A percentile compares a stretch with the other conserved stretches of the same genome.
Conservation (phyloP, 345 rosid species). For the Sisymbrium irio region DNA sequence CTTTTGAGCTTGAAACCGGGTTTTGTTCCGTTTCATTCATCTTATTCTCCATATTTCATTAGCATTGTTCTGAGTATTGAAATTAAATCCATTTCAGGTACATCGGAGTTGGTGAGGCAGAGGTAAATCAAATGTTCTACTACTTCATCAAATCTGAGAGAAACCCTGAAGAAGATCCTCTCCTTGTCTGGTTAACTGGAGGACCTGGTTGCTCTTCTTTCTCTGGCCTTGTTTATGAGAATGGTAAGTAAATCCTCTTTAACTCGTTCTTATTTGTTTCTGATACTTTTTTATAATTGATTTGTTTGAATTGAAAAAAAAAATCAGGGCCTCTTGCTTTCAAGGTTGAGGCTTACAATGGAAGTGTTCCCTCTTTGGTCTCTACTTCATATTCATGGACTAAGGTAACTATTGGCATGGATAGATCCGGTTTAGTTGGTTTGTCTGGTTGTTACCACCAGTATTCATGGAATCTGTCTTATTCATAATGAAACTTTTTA, state of each 20-base stretch:
- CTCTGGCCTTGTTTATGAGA: conserved; percentile 31
- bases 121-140: conserved; percentile 37
- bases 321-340: conserved; percentile 56
- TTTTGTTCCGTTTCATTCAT: not conserved
- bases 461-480: not conserved
- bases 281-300: not conserved
- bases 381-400: conserved; percentile 65
- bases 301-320: not conserved
- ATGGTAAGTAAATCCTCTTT: conserved; percentile 10
- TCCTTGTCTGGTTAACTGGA: conserved; percentile 35
- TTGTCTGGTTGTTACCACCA: not conserved
- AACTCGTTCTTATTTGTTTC: not conserved
- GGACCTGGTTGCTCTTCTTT: conserved; percentile 46
- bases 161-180: conserved; percentile 40
- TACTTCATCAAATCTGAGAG: conserved; percentile 40
- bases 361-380: conserved; percentile 56
- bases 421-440: not conserved
- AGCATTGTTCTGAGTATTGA: not conserved
- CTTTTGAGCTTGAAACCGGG: conserved; percentile 53
- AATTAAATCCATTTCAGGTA: conserved; percentile 24
- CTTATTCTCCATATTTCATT: not conserved
- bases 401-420: conserved; percentile 35
- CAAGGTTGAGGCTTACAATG: conserved; percentile 50
- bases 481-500: conserved; percentile 32
- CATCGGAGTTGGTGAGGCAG: conserved; percentile 36